These are phyloP conservation scores for Alternaria triticina DNA, from an alignment of 2,329 filamentous ascomycete species.

Conservation along the genomic window DNA sequence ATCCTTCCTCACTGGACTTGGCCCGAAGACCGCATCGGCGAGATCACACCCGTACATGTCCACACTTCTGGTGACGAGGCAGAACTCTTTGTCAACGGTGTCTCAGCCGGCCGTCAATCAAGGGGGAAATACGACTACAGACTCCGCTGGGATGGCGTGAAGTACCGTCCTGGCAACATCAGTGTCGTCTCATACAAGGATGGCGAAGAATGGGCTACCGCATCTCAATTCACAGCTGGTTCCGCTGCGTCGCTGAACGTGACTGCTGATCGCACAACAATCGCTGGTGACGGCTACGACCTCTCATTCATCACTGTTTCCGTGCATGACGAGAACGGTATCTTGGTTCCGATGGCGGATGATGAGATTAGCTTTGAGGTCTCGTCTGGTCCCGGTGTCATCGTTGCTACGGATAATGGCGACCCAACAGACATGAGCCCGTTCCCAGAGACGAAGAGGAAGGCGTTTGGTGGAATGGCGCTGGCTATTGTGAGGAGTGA, in stretches of 20 bases:
- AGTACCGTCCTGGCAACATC: conserved; percentile 57
- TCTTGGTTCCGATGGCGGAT: conserved; percentile 53
- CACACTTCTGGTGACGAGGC: conserved; percentile 61
- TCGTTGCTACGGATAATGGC: conserved; percentile 43
- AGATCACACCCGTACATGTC: conserved; percentile 62
- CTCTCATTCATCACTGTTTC: conserved; percentile 56
- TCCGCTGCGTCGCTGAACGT: conserved; percentile 48
- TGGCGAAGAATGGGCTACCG: conserved; percentile 56
- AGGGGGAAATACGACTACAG: conserved; percentile 52
- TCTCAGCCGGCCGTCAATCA: conserved; percentile 53
- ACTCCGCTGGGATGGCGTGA: conserved; percentile 61
- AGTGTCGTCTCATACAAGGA: conserved; percentile 57
- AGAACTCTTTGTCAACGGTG: conserved; percentile 62
- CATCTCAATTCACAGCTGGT: conserved; percentile 53
- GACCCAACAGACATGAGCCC: conserved; percentile 31
- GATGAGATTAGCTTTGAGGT: conserved; percentile 55
- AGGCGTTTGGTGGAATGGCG: conserved; percentile 34
- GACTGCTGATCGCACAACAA: conserved; percentile 50
- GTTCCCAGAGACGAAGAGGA: conserved; percentile 29
- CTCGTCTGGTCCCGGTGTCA: conserved; percentile 49
- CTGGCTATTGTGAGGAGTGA: conserved; percentile 32
- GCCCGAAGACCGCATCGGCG: conserved; percentile 52
- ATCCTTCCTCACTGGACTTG: conserved; percentile 65
- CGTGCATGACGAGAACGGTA: conserved; percentile 54
- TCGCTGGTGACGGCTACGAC: conserved; percentile 54